Evolutionary conservation across 352 stramenopile species (phyloP), one percentile per base, ranked within the genome.

Genomic region (Pythium periplocum): DNA sequence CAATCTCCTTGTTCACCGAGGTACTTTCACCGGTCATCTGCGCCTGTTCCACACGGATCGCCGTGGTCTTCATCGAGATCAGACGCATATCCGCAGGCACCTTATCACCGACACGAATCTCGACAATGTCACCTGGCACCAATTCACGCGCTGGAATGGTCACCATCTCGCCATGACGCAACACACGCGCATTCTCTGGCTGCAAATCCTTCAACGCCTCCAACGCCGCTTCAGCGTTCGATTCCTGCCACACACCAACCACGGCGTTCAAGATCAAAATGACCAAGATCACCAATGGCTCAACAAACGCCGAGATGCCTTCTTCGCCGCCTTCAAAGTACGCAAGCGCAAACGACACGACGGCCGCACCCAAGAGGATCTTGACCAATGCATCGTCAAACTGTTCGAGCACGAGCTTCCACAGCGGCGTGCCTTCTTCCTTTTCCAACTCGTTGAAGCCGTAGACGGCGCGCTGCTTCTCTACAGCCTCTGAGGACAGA

Each of bases 381-480:
- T 98, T 95, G 43, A 99, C 96, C 2, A 99, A 76, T 41, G 93
- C 88, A 72, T 99, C 97, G 70, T 99, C 90, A 76, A 99, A 99
- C 76, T 99, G 97, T 74, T 98, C 95, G 34, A 98, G 65, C 62
- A 98, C 94, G 6, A 99, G 78, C 76, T 96, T 92, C 90, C 86
- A 97, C 36, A 96, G 66, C 31, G 88, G 84, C 57, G 83, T 96
- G 42, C 67, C 71, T 42, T 95, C 83, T 62, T 96, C 87, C 68
- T 97, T 95, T 53, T 87, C 86, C 44, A 97, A 69, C 59, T 96
- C 90, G 50, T 97, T 97, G 56, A 64, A 93, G 53, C 90, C 90
- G 54, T 84, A 72, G 36, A 55, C 36, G 2, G 69, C 66, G 51
- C 77, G 83, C 41, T 72, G 71, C 58, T 80, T 75, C 44, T 74